Evolutionary conservation across 2,329 filamentous ascomycete species (phyloP).

Genomic region (Camptophora hylomeconis): DNA sequence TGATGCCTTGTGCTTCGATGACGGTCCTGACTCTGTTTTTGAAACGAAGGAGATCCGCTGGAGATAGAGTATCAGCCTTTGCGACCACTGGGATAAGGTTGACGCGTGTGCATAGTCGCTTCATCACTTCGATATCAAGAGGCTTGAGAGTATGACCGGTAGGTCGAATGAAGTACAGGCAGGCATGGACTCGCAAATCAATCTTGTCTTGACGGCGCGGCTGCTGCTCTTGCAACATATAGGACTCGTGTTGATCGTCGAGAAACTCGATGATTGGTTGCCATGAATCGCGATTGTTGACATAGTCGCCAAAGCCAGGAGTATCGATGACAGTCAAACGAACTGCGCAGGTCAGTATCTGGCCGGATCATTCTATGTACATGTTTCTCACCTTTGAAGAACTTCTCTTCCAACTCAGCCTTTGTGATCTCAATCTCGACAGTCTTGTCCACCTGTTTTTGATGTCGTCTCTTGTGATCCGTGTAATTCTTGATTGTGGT

Average conservation of each 20-base stretch:
- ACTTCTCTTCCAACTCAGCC: constrained; percentile 99
- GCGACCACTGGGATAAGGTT: constrained; percentile 97
- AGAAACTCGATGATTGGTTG: constrained; percentile 99
- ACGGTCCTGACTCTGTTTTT: constrained; percentile 91
- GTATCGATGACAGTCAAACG: constrained; percentile 98
- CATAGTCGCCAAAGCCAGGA: constrained; percentile 97
- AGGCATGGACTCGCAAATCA: constrained; percentile 94
- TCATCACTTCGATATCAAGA: constrained; percentile 99
- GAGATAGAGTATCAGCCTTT: constrained; percentile 96
- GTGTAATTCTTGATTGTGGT: constrained; percentile 99
- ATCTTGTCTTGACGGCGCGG: constrained; percentile 97
- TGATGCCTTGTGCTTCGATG: constrained; percentile 96
- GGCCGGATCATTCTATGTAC: constrained; percentile 7
- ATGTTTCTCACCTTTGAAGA: constrained; percentile 81
- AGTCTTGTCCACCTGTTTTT: constrained; percentile 99
- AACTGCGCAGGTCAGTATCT: constrained; percentile 42
- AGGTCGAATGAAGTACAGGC: constrained; percentile 97
- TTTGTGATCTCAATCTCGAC: constrained; percentile 99
- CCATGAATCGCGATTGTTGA: constrained; percentile 99
- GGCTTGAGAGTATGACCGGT: constrained; percentile 98
- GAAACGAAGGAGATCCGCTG: constrained; percentile 79
- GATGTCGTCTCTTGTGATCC: constrained; percentile 97
- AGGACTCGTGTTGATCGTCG: constrained; percentile 99
- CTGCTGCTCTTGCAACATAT: constrained; percentile 99
- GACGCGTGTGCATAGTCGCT: constrained; percentile 92